Base-by-base conservation (phyloP, 495 filamentous ascomycete genomes). In the Penicillium mononematosum region DNA sequence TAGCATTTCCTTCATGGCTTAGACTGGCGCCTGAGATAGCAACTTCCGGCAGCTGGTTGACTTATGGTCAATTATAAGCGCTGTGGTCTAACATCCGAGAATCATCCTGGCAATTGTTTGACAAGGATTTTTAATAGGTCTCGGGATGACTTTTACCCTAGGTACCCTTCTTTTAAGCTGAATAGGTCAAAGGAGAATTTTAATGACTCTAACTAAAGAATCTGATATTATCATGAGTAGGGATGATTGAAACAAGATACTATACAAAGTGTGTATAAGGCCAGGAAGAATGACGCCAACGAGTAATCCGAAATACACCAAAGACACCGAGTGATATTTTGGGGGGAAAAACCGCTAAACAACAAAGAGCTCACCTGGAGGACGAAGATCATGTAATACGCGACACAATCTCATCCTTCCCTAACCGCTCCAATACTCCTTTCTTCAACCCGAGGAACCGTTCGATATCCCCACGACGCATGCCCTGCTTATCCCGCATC, bases 361-460 rank as follows among this genome's bases (percentile, higher is more conserved):
- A 31, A 50, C 31, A 22, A 32, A 20, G 14, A 25, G 29, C 17
- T 39, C 2, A 20, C 38, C 31, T 10, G 8, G 24, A 47, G 36
- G 45, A 27, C 14, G n/a, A 27, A 46, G 20, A 53, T 65, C 47
- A 64, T 24, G 45, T 53, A 56, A 61, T 63, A 32, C 70, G 70
- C 17, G 72, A 75, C 27, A 87, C 74, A 50, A 85, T 62, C 16
- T 81, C 83, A 55, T 59, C 72, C 53, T 53, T 62, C 38, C 85
- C 85, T 56, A 90, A 65, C 54, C 67, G 75, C 45, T 66, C 75
- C 51, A 89, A 74, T 27, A 84, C 71, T 0, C 87, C 87, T 49
- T 59, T 71, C 72, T 73, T 80, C 66, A 90, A 71, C 49, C 81
- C 75, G 63, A 90, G 63, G 42, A 60, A 59, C 66, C 68, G 70